Conservation (phyloP, 768 basidiomycete species). For the Clavulina sp. region DNA sequence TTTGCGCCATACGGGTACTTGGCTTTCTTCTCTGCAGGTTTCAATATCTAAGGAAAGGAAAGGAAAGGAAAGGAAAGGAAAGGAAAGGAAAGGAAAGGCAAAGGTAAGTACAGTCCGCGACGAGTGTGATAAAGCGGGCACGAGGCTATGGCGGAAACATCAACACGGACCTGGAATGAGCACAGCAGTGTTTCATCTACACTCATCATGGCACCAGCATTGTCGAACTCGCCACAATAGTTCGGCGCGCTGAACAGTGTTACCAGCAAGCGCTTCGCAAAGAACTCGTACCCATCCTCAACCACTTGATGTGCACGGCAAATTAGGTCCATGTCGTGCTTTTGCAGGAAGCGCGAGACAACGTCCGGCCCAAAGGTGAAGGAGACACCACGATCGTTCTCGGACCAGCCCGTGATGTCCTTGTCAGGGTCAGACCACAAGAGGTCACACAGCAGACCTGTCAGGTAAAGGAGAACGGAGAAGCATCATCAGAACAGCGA, state of each 20-base stretch:
- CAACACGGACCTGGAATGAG: conserved; percentile 90
- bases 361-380: conserved; percentile 99
- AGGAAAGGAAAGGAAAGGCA: neutral
- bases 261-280: conserved; percentile 91
- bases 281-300: conserved; percentile 98
- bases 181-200: conserved; percentile 94
- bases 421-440: conserved; percentile 99
- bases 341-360: conserved; percentile 93
- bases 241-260: conserved; percentile 95
- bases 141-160: conserved; percentile 3
- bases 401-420: conserved; percentile 98
- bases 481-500: neutral
- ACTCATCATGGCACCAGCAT: conserved; percentile 99
- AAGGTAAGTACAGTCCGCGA: neutral
- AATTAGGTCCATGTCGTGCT: conserved; percentile 99
- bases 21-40: conserved; percentile 97
- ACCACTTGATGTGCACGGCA: conserved; percentile 99
- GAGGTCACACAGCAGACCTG: conserved; percentile 81
- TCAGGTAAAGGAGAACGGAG: neutral
- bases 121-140: neutral
- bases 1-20: conserved; percentile 80
- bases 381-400: conserved; percentile 96
- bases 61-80: neutral
- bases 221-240: conserved; percentile 94
- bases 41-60: conserved; percentile 53